Conservation (phyloP, 768 basidiomycete genomes). For the Naematelia aurantialba region DNA sequence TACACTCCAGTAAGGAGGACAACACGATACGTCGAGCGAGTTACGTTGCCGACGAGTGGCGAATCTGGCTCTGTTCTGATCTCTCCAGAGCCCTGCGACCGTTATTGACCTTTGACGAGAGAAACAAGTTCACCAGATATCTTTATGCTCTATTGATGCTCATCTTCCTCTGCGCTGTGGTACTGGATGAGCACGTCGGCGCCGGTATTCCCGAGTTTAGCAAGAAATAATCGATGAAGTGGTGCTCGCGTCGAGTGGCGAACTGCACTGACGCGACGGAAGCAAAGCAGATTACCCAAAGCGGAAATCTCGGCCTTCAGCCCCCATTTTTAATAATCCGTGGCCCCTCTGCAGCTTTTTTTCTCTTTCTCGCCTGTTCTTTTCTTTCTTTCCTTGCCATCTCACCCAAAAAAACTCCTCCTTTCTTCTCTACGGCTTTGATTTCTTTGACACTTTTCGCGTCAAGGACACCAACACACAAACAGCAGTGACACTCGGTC, state of each 20-base stretch:
- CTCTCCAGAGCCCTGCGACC: no score
- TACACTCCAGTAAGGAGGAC: no score
- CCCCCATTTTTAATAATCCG: not conserved
- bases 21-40: no score
- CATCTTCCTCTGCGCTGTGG: no score
- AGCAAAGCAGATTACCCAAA: conserved; percentile 33
- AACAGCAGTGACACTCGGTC: not conserved
- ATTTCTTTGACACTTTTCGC: conserved; percentile 1
- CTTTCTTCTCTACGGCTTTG: not conserved
- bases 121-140: no score
- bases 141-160: no score
- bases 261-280: conserved; percentile 10
- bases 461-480: not conserved
- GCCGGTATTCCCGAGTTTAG: no score
- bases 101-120: no score
- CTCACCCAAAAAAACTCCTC: conserved; percentile 3
- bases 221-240: no score
- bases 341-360: conserved; percentile 1
- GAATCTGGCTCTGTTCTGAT: no score
- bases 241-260: not conserved
- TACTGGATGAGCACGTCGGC: no score
- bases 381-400: conserved; percentile 1
- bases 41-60: no score
- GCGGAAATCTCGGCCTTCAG: not conserved
- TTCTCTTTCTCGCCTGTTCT: not conserved